Base-by-base conservation (phyloP, 371 early-diverging fungal genomes). In the Mortierella sp. region DNA sequence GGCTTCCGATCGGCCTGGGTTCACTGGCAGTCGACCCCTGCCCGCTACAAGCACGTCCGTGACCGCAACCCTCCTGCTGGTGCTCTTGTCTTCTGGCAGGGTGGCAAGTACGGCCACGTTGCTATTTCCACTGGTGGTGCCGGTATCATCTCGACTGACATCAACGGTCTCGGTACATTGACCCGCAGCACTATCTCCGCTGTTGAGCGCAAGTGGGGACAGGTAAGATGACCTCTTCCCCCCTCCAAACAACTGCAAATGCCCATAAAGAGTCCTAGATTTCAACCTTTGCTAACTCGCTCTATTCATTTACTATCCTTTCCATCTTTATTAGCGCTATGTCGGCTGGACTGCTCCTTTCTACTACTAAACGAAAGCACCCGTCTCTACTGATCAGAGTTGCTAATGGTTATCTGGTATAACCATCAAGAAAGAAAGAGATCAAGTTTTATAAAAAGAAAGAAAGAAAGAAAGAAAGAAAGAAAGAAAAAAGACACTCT, bases 1-100 rank as follows among this genome's bases (percentile, higher is more conserved):
- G 62, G 62, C 25, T 61, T 50, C 62, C 30, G 9, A 26, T 28
- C 62, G 47, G 62, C 62, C 51, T 61, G 29, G 23, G 29, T 61
- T 16, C 62, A 61, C 62, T 61, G 62, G 62, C 47, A 61, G 18
- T 2, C 26, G 16, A 50, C 51, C 18, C 62, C 62, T 25, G 51
- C 50, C 51, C 23, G 25, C 18, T 61, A 61, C 62, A 61, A 50
- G 62, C 62, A 61, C 51, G 29, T 7, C 29, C 19, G 29, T 50
- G 62, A 61, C 50, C 62, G 62, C 62, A 61, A 61, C 51, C 25
- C 62, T 28, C 62, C 62, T n/a, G 62, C 62, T 18, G 62, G 62
- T 28, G 62, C 62, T 29, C 21, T 61, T 48, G 62, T 61, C 62
- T 61, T 61, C 51, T 61, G 15, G 21, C 48, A 61, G 30, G 62